These are phyloP conservation scores for Skeletonema menzelii DNA, from an alignment of 108 stramenopile genomes.

Conservation along the genomic window DNA sequence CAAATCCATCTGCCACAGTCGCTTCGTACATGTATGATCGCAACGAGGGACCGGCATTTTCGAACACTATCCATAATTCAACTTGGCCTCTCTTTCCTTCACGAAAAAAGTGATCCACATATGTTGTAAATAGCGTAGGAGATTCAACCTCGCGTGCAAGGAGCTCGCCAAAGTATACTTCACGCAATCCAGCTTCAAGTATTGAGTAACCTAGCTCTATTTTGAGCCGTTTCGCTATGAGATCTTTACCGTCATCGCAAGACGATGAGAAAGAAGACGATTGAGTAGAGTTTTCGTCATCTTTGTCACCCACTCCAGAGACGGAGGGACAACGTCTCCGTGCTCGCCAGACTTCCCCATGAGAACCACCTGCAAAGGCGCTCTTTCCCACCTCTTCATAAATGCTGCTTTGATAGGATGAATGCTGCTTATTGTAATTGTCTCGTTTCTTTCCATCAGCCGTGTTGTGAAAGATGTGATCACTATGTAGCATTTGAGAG, in stretches of 20 bases:
- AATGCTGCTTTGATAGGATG: conserved; percentile 25
- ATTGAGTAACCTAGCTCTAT: conserved; percentile 66
- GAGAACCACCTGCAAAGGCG: conserved; percentile 83
- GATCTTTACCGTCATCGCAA: conserved; percentile 61
- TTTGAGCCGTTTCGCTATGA: conserved; percentile 71
- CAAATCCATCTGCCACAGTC: conserved; percentile 56
- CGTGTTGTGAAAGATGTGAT: background rate
- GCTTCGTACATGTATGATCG: conserved; percentile 75
- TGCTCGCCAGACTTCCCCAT: conserved; percentile 84
- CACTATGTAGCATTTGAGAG: conserved; percentile 23
- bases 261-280: background rate
- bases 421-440: background rate
- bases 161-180: conserved; percentile 77
- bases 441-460: background rate
- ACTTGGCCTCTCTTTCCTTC: conserved; percentile 33
- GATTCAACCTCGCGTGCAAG: conserved; percentile 45
- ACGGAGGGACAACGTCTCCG: conserved; percentile 48
- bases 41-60: conserved; percentile 75
- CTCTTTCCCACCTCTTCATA: conserved; percentile 55
- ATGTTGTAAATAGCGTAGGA: conserved; percentile 56
- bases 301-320: background rate
- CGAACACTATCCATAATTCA: conserved; percentile 86
- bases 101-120: conserved; percentile 86
- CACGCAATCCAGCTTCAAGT: conserved; percentile 81
- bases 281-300: background rate